Evolutionary conservation across 495 filamentous ascomycete genomes (phyloP).

Genomic region (Hypoxylon cercidicola): DNA sequence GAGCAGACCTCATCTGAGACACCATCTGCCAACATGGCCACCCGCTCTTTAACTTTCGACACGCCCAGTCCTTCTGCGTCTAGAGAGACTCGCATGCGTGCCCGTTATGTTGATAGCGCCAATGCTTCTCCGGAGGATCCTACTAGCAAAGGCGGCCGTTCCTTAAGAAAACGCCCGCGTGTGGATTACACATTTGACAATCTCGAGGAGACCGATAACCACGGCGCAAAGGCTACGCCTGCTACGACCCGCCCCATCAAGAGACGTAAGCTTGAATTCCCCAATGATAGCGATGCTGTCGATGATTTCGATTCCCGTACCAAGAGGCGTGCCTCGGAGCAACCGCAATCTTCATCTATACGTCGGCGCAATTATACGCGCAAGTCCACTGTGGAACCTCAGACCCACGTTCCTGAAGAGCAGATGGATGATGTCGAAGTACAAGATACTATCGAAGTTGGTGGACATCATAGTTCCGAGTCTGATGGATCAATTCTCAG

Average conservation of each 20-base stretch:
- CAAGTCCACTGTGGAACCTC: slow-evolving; percentile 46
- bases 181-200: slow-evolving; percentile 59
- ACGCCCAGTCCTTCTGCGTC: slow-evolving; percentile 45
- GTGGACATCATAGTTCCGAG: slow-evolving; percentile 45
- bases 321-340: slow-evolving; percentile 48
- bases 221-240: slow-evolving; percentile 34
- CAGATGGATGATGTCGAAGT: slow-evolving; percentile 55
- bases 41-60: slow-evolving; percentile 42
- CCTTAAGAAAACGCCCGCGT: slow-evolving; percentile 56
- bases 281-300: slow-evolving; percentile 37
- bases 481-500: slow-evolving; percentile 37
- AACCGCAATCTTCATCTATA: slow-evolving; percentile 38
- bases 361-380: slow-evolving; percentile 50
- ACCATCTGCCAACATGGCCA: slow-evolving; percentile 40
- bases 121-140: slow-evolving; percentile 45
- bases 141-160: slow-evolving; percentile 59
- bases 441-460: slow-evolving; percentile 62
- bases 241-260: slow-evolving; percentile 40
- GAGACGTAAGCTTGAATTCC: slow-evolving; percentile 45
- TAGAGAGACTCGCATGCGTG: slow-evolving; percentile 50
- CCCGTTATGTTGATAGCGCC: slow-evolving; percentile 47
- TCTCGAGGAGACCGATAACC: slow-evolving; percentile 48
- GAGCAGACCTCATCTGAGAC: slow-evolving; percentile 34
- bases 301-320: slow-evolving; percentile 46
- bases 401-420: slow-evolving; percentile 44